Percentiles rank a stretch among this genome's conserved stretches.
These are phyloP conservation scores for Chalciporus piperatoides DNA, from an alignment of 1,284 basidiomycete species.

Conservation along the genomic window DNA sequence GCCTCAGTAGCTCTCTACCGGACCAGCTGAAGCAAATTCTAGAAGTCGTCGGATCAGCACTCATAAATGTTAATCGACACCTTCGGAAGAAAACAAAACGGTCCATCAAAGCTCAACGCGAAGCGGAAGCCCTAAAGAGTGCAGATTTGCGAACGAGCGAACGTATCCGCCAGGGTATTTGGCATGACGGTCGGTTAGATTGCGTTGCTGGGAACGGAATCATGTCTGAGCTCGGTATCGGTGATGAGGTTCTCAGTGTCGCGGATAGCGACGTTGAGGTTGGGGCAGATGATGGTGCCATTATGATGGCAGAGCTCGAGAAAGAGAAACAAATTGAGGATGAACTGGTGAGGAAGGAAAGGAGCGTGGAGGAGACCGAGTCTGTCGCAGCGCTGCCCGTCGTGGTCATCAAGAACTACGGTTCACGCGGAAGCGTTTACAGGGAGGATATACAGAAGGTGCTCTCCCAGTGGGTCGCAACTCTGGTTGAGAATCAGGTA, in stretches of 20 bases:
- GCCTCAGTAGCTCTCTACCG: slow-evolving; percentile 78
- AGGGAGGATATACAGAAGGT: slow-evolving; percentile 74
- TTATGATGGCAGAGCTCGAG: slow-evolving; percentile 17
- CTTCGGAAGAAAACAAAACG: slow-evolving; percentile 46
- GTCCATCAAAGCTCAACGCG: slow-evolving; percentile 35
- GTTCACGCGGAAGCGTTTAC: slow-evolving; percentile 57
- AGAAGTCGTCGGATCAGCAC: slow-evolving; percentile 71
- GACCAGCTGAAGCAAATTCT: slow-evolving; percentile 87
- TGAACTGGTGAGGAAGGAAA: slow-evolving; percentile 33
- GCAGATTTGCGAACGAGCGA: slow-evolving; percentile 39
- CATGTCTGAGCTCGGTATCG: slow-evolving; percentile 79
- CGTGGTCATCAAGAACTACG: slow-evolving; percentile 82
- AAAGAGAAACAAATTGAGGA: slow-evolving; percentile 27
- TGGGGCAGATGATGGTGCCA: slow-evolving; percentile 14
- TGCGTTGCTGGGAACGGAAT: slow-evolving; percentile 78
- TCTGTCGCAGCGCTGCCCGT: slow-evolving; percentile 70
- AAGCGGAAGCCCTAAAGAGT: slow-evolving; percentile 30
- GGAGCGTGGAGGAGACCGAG: slow-evolving; percentile 42
- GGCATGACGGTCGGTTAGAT: slow-evolving; percentile 82
- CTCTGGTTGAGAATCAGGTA: slow-evolving; percentile 76
- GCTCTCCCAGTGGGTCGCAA: slow-evolving; percentile 84
- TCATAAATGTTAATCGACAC: slow-evolving; percentile 60
- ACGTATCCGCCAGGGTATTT: slow-evolving; percentile 54
- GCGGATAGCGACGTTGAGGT: slow-evolving; percentile 31
- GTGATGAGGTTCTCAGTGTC: slow-evolving; percentile 56